Percentiles rank a stretch among this genome's conserved stretches.
Evolutionary conservation across 192 early-diverging fungal genomes (phyloP).

Genomic region (Entomortierella chlamydospora): DNA sequence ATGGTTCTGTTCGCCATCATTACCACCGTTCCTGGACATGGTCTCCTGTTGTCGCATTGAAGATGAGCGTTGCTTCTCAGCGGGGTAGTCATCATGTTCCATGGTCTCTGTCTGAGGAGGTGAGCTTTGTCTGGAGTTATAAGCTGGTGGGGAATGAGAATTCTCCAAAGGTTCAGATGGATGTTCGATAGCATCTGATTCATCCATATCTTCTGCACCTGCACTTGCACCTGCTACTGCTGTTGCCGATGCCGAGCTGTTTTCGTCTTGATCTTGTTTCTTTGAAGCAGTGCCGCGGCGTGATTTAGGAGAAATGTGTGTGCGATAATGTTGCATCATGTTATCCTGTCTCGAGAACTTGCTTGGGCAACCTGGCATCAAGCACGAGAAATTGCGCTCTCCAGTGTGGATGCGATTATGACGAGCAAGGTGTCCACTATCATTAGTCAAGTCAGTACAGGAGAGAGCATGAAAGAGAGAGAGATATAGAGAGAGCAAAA

Average conservation of each 20-base stretch:
- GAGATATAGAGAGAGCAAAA: constrained; percentile 7
- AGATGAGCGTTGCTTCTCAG: not conserved
- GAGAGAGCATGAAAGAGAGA: no score
- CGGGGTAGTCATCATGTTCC: constrained; percentile 18
- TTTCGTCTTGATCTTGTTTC: constrained; percentile 15
- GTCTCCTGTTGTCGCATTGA: constrained; percentile 3
- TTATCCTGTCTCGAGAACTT: constrained; percentile 87
- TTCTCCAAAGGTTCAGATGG: no score
- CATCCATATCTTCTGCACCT: no score
- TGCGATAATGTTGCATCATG: constrained; percentile 90
- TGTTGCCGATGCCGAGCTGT: not conserved
- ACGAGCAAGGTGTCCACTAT: constrained; percentile 81
- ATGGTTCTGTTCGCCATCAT: not conserved
- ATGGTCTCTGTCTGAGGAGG: constrained; percentile 14
- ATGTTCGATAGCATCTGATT: no score
- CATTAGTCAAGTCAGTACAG: no score
- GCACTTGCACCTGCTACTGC: not conserved
- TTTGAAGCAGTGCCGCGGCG: constrained; percentile 55
- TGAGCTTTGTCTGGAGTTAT: no score
- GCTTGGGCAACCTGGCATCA: constrained; percentile 76
- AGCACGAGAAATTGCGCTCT: constrained; percentile 81
- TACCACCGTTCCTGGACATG: not conserved
- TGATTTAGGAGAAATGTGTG: constrained; percentile 78
- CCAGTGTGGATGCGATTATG: constrained; percentile 87
- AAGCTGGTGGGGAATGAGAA: no score